Evolutionary conservation across 805 yeast genomes (phyloP).

Genomic region (Teunomyces pallodes): DNA sequence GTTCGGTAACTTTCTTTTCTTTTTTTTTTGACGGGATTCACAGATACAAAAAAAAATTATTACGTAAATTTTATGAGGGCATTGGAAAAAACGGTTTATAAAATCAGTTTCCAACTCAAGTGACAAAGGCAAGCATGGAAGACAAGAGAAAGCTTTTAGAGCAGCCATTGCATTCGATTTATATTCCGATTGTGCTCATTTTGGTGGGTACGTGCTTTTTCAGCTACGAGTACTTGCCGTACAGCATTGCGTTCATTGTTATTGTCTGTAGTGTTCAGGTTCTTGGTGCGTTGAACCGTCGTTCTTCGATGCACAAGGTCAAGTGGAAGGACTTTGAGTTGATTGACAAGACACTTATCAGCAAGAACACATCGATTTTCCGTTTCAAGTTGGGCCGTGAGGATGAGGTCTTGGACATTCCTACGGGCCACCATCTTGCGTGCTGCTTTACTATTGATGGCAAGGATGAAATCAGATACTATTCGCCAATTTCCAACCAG

Average conservation of each 20-base stretch:
- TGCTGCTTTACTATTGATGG: conserved; percentile 50
- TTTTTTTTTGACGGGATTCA: neutral
- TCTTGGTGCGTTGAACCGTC: conserved; percentile 41
- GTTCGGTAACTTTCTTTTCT: neutral
- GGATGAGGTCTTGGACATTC: conserved; percentile 60
- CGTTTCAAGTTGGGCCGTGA: conserved; percentile 64
- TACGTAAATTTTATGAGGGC: neutral
- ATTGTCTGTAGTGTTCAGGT: conserved; percentile 32
- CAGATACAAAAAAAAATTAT: neutral
- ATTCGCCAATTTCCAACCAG: conserved; percentile 73
- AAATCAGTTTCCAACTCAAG: too few species aligned
- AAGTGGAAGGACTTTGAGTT: conserved; percentile 67
- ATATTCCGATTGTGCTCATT: conserved; percentile 64
- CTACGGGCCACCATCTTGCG: conserved; percentile 75
- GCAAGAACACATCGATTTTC: conserved; percentile 70
- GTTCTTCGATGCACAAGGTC: conserved; percentile 45
- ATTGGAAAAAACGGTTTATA: too few species aligned
- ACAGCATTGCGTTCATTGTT: conserved; percentile 34
- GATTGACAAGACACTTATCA: conserved; percentile 69
- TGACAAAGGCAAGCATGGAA: conserved; percentile 16
- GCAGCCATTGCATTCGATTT: conserved; percentile 73
- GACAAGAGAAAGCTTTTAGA: conserved; percentile 55
- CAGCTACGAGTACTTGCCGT: conserved; percentile 50
- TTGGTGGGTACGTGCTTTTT: conserved; percentile 58
- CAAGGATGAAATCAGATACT: conserved; percentile 59